Conservation (phyloP, 805 yeast species). For the Sugiyamaella boreocaroliniensis region DNA sequence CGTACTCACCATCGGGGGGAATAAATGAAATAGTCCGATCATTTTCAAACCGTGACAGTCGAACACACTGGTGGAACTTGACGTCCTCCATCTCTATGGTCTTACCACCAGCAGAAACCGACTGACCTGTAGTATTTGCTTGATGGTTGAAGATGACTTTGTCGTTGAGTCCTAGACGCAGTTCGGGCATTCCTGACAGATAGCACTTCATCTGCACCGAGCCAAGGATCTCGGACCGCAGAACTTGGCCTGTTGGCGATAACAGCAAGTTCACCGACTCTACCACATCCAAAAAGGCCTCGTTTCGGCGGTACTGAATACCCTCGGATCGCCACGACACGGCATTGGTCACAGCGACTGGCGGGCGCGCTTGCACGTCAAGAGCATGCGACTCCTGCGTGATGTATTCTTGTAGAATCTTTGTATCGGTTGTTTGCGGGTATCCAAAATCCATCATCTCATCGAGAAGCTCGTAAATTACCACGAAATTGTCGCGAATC, state of each 20-base stretch:
- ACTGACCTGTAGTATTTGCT: conserved; percentile 24
- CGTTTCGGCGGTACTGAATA: conserved; percentile 78
- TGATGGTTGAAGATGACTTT: conserved; percentile 24
- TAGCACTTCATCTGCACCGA: conserved; percentile 66
- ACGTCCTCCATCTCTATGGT: conserved; percentile 50
- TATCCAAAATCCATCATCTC: conserved; percentile 86
- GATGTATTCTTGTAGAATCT: conserved; percentile 70
- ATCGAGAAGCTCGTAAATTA: conserved; percentile 76
- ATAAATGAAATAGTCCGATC: conserved; percentile 61
- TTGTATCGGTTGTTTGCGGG: conserved; percentile 77
- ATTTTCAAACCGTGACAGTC: conserved; percentile 54
- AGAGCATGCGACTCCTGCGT: conserved; percentile 47
- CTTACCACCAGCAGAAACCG: conserved; percentile 23
- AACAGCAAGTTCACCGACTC: conserved; percentile 68
- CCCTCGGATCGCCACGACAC: conserved; percentile 94
- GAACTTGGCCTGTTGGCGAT: conserved; percentile 53
- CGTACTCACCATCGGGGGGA: conserved; percentile 87
- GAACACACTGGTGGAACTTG: conserved; percentile 85
- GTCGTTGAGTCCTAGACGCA: conserved; percentile 66
- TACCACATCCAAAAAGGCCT: conserved; percentile 78
- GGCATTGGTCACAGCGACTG: conserved; percentile 69
- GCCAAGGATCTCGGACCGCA: conserved; percentile 65
- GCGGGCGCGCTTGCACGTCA: conserved; percentile 40
- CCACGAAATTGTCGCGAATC: conserved; percentile 62
- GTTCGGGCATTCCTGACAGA: conserved; percentile 83